These are phyloP conservation scores for Setomelanomma holmii DNA, from an alignment of 2,329 filamentous ascomycete genomes.

Conservation along the genomic window DNA sequence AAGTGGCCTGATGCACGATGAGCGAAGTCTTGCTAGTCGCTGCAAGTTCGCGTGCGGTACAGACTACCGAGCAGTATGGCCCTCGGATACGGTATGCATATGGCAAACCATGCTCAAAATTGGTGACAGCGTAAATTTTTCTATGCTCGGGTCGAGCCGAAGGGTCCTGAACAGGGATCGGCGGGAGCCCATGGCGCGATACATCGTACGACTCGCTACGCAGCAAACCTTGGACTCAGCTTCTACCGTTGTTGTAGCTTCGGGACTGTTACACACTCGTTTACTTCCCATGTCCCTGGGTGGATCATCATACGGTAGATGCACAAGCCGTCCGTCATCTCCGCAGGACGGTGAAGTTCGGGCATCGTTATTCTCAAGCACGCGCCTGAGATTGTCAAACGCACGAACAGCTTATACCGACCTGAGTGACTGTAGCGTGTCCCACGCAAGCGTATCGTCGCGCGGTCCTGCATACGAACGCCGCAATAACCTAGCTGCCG, in stretches of 20 bases:
- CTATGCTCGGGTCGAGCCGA: conserved; percentile 1
- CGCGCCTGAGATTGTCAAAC: neutral
- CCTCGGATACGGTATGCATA: neutral
- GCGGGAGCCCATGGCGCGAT: neutral
- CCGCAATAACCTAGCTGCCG: too few relatives aligned
- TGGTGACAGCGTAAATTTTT: neutral
- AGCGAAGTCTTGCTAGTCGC: too few relatives aligned
- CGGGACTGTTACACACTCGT: neutral
- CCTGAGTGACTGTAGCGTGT: too few relatives aligned
- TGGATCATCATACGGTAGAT: neutral
- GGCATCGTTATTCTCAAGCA: neutral
- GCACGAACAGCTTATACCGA: too few relatives aligned
- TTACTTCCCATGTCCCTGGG: neutral
- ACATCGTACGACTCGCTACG: conserved; percentile 5
- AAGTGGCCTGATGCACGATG: neutral
- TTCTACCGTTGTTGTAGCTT: neutral
- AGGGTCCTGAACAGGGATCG: neutral
- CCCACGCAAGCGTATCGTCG: too few relatives aligned
- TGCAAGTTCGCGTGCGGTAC: too few relatives aligned
- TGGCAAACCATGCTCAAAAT: neutral
- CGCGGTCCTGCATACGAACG: too few relatives aligned
- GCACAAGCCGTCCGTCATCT: neutral
- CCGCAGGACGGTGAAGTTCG: neutral
- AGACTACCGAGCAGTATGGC: neutral
- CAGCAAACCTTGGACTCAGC: neutral